Percentiles rank a stretch among this genome's conserved stretches.
Evolutionary conservation across 139 green algal genomes (phyloP).

Genomic region (Tetradesmus obliquus): DNA sequence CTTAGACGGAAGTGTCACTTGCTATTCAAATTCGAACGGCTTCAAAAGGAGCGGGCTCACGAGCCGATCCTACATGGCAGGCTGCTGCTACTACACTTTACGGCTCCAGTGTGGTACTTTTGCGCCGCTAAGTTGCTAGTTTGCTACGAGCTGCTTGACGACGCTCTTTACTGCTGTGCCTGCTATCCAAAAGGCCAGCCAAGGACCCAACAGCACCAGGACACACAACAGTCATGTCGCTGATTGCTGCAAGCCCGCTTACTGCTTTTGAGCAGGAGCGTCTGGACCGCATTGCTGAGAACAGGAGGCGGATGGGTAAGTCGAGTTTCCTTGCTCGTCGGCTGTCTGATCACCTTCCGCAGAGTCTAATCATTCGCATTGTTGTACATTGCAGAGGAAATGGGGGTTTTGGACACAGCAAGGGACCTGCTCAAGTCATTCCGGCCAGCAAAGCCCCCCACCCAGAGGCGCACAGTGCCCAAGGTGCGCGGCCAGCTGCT

Average conservation of each 20-base stretch:
- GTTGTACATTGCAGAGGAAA: constrained; percentile 47
- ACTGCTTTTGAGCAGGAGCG: constrained; percentile 47
- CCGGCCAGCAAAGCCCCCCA: neutral
- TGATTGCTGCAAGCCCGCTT: constrained; percentile 20
- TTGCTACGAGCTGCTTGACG: neutral
- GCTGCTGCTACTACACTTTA: too few relatives aligned
- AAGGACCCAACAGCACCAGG: neutral
- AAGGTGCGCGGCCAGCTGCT: neutral
- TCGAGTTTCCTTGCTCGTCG: neutral
- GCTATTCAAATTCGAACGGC: neutral
- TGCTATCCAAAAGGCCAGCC: neutral
- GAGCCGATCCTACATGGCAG: neutral
- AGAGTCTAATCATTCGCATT: too few relatives aligned
- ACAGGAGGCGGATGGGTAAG: constrained; percentile 55
- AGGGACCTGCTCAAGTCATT: constrained; percentile 14
- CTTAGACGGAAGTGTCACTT: neutral
- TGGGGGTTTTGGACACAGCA: constrained; percentile 45
- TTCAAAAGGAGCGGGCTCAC: neutral
- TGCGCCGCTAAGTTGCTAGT: too few relatives aligned
- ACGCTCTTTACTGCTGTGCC: neutral
- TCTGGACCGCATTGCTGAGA: constrained; percentile 44
- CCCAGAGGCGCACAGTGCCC: neutral
- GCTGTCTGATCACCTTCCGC: neutral
- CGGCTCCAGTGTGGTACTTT: too few relatives aligned
- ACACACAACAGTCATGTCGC: neutral